A percentile compares a stretch with the other conserved stretches of the same genome.
Evolutionary conservation across 2,329 filamentous ascomycete genomes (phyloP).

Genomic region (Herpotrichia juniperi): DNA sequence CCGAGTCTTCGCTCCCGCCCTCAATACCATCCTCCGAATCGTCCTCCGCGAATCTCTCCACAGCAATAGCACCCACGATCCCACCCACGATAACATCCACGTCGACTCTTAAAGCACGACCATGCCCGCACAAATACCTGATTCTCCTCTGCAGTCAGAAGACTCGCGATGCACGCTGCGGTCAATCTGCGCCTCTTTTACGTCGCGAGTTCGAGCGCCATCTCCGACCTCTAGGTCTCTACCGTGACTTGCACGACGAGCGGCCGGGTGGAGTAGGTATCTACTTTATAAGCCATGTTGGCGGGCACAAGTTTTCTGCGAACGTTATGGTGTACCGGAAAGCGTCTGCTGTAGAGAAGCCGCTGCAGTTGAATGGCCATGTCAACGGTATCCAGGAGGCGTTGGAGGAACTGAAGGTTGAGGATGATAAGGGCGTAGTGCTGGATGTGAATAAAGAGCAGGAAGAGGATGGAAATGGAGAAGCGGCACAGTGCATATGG

Average conservation of each 20-base stretch:
- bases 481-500: conserved; percentile 90
- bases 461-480: conserved; percentile 40
- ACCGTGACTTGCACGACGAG: conserved; percentile 85
- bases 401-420: conserved; percentile 45
- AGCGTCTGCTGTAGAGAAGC: conserved; percentile 32
- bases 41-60: conserved; percentile 16
- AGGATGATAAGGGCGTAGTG: conserved; percentile 38
- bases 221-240: conserved; percentile 81
- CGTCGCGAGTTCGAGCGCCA: conserved; percentile 88
- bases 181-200: conserved; percentile 90
- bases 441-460: conserved; percentile 42
- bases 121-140: conserved; percentile 82
- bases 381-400: conserved; percentile 39
- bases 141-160: conserved; percentile 93
- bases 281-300: conserved; percentile 95
- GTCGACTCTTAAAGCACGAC: conserved; percentile 60
- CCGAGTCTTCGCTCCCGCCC: conserved; percentile 14
- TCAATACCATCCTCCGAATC: conserved; percentile 17
- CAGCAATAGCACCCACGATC: conserved; percentile 19
- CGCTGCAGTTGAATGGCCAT: conserved; percentile 24
- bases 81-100: conserved; percentile 38
- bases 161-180: conserved; percentile 93
- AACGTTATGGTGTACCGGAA: conserved; percentile 92
- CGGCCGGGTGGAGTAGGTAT: conserved; percentile 91
- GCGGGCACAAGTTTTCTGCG: conserved; percentile 94